Conservation (phyloP, 768 basidiomycete genomes). For the Lentinus tigrinus region DNA sequence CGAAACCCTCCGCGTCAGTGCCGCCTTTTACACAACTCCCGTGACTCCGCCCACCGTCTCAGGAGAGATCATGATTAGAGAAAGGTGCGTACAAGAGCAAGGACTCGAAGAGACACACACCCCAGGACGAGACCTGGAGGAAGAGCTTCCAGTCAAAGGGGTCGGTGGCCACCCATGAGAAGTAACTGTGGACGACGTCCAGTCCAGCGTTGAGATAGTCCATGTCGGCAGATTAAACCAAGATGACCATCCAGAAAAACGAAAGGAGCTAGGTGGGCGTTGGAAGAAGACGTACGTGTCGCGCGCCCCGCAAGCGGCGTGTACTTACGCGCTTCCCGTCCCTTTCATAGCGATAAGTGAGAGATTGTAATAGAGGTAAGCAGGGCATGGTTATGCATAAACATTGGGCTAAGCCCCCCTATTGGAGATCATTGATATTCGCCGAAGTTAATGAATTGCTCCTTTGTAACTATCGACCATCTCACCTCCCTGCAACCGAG, state of each 20-base stretch:
- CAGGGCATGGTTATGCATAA: not conserved
- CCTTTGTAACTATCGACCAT: too few relatives aligned
- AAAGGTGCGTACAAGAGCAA: slow-evolving; percentile 71
- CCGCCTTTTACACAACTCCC: not conserved
- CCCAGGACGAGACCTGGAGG: slow-evolving; percentile 77
- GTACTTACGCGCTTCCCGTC: not conserved
- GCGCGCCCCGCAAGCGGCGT: not conserved
- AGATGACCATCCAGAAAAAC: not conserved
- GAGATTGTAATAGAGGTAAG: not conserved
- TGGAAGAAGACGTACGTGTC: not conserved
- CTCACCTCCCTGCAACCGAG: too few relatives aligned
- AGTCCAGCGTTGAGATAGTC: slow-evolving; percentile 33
- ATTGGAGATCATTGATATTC: too few relatives aligned
- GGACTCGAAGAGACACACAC: slow-evolving; percentile 79
- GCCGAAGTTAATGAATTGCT: too few relatives aligned
- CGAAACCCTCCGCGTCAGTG: not conserved
- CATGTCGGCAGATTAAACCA: slow-evolving; percentile 10
- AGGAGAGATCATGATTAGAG: not conserved
- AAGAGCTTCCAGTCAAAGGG: slow-evolving; percentile 80
- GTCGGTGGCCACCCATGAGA: slow-evolving; percentile 72
- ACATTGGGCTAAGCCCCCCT: too few relatives aligned
- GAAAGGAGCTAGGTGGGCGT: not conserved
- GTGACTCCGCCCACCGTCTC: not conserved
- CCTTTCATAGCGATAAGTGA: not conserved
- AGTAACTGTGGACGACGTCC: slow-evolving; percentile 51